These are phyloP conservation scores for Chimonanthus salicifolius DNA, from an alignment of 164 flowering plant species.

Conservation along the genomic window DNA sequence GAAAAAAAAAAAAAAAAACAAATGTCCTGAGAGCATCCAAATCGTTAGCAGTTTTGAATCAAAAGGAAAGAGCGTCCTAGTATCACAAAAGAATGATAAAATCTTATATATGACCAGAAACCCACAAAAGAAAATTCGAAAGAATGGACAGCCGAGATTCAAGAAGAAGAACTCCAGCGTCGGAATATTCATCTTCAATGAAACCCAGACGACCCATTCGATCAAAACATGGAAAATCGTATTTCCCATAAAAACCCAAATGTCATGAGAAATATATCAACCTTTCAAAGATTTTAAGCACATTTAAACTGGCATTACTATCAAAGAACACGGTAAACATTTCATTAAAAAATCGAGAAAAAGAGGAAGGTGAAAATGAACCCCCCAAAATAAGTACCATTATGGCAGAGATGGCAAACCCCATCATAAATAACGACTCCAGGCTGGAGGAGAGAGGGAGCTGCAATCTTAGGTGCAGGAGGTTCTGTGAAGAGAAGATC, in stretches of 20 bases:
- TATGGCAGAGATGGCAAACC: constrained; percentile 88
- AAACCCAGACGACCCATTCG: not conserved
- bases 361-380: not conserved
- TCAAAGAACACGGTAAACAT: not conserved
- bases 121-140: no score
- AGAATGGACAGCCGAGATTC: no score
- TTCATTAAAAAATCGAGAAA: not conserved
- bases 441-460: constrained; percentile 63
- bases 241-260: not conserved
- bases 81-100: no score
- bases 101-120: no score
- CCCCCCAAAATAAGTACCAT: constrained; percentile 28
- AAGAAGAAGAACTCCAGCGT: no score
- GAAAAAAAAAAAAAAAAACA: not conserved
- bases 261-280: not conserved
- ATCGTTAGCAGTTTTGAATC: not conserved
- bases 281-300: not conserved
- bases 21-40: not conserved
- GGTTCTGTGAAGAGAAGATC: not conserved
- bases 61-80: no score
- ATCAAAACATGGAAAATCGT: not conserved
- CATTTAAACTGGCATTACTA: not conserved
- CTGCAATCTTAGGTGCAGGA: not conserved
- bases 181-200: not conserved
- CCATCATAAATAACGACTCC: constrained; percentile 85